Base-by-base conservation (phyloP, 306 rosid species). In the Potentilla sterilis region DNA sequence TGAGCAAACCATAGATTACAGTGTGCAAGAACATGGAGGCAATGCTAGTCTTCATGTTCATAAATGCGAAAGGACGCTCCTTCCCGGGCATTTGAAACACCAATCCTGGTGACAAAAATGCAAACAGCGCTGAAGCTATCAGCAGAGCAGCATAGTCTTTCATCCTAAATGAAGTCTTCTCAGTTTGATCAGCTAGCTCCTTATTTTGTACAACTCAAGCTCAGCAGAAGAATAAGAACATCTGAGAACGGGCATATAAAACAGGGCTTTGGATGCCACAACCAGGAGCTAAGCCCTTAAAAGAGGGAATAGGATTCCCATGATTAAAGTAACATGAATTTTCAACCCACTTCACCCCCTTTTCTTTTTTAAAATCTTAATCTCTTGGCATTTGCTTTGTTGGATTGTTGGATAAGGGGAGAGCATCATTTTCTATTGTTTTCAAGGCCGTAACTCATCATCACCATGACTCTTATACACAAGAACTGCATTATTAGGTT, bases 1-100 rank as follows among this genome's bases (percentile, higher is more conserved):
- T 85, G 42, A 95, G 83, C 75, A 95, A 64, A 81, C 90, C 96
- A 75, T 90, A 92, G 77, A 95, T 78, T 38, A 95, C 91, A 10
- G 99, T 46, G 82, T 92, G 97, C 40, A 95, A 92, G 71, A 95
- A 86, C 62, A 95, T 95, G 68, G 97, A 84, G 21, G 97, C 97
- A 37, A 81, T 46, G 38, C 81, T 95, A 4, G 97, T 95, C 91
- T 86, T 88, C 97, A 90, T 90, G 91, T 78, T 88, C 97, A 95
- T 86, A 6, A 95, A 84, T 73, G 86, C 87, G 1, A 95, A 72
- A 0, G 97, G 97, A 1, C 77, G 37, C 67, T 84, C 84, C 81
- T 86, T 90, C 1, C 97, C 97, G 0, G 99, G 97, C 90, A 95
- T 82, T 73, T 95, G 97, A 80, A 95, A 89, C 43, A 95, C 69